These are phyloP conservation scores for Vitis hybrid DNA, from an alignment of 177 flowering plant genomes.

Conservation along the genomic window DNA sequence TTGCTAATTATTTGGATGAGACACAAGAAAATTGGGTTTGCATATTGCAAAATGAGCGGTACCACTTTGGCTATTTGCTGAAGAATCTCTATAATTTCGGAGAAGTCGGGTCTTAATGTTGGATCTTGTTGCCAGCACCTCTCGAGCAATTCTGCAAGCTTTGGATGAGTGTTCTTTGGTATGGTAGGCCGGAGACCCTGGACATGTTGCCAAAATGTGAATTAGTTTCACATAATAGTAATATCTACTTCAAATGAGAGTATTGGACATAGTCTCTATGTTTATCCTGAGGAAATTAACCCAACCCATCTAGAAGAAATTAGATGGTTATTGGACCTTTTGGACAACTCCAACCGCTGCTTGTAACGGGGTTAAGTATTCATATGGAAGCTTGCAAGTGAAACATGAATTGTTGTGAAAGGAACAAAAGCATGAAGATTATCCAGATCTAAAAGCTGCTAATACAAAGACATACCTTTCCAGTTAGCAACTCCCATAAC, in stretches of 20 bases:
- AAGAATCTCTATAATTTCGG: no score
- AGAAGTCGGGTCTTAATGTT: no score
- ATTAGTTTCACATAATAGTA: not conserved
- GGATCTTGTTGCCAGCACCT: no score
- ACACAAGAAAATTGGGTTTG: no score
- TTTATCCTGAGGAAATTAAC: no score
- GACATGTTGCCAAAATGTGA: not conserved
- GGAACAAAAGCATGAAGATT: not conserved
- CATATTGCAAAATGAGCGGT: no score
- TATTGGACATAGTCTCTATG: no score
- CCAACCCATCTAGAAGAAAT: not conserved
- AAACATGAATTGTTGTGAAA: not conserved
- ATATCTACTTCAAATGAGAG: no score
- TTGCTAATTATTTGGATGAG: no score
- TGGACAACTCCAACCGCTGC: conserved; percentile 61
- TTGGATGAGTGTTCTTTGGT: no score
- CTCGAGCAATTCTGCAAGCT: no score
- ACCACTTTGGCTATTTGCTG: no score
- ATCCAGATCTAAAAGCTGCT: not conserved
- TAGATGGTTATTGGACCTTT: conserved; percentile 25
- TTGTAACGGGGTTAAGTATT: conserved; percentile 49
- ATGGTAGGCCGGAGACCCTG: not conserved
- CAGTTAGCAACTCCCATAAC: conserved; percentile 56
- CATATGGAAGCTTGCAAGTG: conserved; percentile 45
- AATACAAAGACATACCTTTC: conserved; percentile 26